These are phyloP conservation scores for Vinca minor DNA, from an alignment of 257 asterid species.

Conservation along the genomic window DNA sequence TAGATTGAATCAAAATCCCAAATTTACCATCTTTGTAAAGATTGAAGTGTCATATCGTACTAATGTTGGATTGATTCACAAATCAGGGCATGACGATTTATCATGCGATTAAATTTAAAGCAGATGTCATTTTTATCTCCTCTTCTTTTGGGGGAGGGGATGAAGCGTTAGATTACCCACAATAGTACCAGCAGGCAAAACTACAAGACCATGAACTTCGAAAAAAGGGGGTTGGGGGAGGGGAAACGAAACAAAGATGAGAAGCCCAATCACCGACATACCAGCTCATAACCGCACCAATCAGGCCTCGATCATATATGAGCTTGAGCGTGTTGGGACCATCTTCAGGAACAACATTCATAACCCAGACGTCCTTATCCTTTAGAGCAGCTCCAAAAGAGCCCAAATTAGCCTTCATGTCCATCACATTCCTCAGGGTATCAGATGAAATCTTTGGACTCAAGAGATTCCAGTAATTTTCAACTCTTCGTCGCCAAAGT, in stretches of 20 bases:
- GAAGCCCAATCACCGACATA: slow-evolving; percentile 19
- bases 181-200: not conserved
- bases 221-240: too few species aligned
- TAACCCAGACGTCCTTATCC: slow-evolving; percentile 91
- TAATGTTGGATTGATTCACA: too few species aligned
- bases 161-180: too few species aligned
- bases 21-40: not conserved
- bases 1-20: not conserved
- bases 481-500: slow-evolving; percentile 77
- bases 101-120: too few species aligned
- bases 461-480: slow-evolving; percentile 62
- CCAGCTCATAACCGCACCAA: slow-evolving; percentile 85
- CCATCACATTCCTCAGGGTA: slow-evolving; percentile 79
- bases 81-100: too few species aligned
- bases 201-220: not conserved
- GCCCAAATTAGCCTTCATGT: slow-evolving; percentile 93
- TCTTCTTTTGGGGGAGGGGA: too few species aligned
- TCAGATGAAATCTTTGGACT: slow-evolving; percentile 65
- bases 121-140: too few species aligned
- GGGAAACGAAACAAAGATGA: too few species aligned
- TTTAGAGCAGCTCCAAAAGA: slow-evolving; percentile 92
- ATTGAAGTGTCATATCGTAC: too few species aligned
- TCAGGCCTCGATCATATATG: slow-evolving; percentile 79
- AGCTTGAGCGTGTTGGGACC: slow-evolving; percentile 92
- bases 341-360: slow-evolving; percentile 89